Evolutionary conservation across 164 flowering plant genomes (phyloP).

Genomic region (Amborella trichopoda): DNA sequence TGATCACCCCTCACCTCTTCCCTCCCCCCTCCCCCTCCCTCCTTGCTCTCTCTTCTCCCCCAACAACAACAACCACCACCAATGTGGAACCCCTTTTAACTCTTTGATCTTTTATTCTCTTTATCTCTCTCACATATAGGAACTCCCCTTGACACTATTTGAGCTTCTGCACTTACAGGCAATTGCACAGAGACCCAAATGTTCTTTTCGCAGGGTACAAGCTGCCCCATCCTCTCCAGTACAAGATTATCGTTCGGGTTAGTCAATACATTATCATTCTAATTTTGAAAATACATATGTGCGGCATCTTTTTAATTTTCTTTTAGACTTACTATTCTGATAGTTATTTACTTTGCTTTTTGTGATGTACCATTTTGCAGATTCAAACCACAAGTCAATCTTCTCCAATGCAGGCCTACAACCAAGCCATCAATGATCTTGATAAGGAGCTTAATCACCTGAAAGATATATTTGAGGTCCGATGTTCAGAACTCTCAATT

Average conservation of each 20-base stretch:
- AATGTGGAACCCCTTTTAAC: not conserved
- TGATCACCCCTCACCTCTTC: not conserved
- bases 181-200: slow-evolving; percentile 80
- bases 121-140: not conserved
- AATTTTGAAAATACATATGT: too few relatives aligned
- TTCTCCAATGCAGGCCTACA: slow-evolving; percentile 98
- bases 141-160: not conserved
- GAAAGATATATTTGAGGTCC: slow-evolving; percentile 73
- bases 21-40: not conserved
- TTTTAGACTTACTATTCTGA: too few relatives aligned
- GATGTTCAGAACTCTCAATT: slow-evolving; percentile 1
- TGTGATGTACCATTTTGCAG: slow-evolving; percentile 23
- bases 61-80: not conserved
- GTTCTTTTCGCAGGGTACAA: slow-evolving; percentile 95
- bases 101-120: not conserved
- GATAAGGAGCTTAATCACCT: slow-evolving; percentile 83
- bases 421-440: slow-evolving; percentile 89
- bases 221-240: slow-evolving; percentile 97
- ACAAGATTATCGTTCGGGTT: slow-evolving; percentile 90
- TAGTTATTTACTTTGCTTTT: not conserved
- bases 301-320: too few relatives aligned
- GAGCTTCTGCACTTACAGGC: slow-evolving; percentile 34
- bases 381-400: slow-evolving; percentile 93
- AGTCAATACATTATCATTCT: too few relatives aligned
- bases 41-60: not conserved